These are phyloP conservation scores for Trichoderma hamatum DNA, from an alignment of 2,329 filamentous ascomycete genomes.

Conservation along the genomic window DNA sequence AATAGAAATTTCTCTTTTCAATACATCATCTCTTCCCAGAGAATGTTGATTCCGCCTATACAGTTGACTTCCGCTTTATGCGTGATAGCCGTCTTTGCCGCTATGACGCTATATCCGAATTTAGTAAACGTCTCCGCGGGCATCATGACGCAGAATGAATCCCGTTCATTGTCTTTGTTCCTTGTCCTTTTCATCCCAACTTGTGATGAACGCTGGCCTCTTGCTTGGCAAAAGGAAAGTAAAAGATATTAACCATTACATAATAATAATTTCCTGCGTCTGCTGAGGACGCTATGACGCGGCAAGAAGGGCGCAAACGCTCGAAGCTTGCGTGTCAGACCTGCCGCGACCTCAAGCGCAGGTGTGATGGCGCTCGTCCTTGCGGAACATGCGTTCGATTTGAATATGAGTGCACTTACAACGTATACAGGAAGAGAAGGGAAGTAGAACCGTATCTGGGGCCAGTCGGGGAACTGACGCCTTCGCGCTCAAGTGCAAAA, in stretches of 20 bases:
- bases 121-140: background rate
- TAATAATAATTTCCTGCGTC: background rate
- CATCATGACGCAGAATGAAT: background rate
- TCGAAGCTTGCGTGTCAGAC: slow-evolving; percentile 16
- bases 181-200: background rate
- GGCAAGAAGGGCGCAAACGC: slow-evolving; percentile 12
- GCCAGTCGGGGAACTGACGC: background rate
- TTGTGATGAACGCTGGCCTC: background rate
- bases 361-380: slow-evolving; percentile 13
- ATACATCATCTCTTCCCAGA: background rate
- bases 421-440: background rate
- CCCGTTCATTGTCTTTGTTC: background rate
- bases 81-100: slow-evolving; percentile 9
- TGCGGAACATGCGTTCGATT: slow-evolving; percentile 17
- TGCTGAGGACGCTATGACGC: background rate
- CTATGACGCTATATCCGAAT: background rate
- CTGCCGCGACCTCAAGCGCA: slow-evolving; percentile 12
- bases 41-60: background rate
- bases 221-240: background rate
- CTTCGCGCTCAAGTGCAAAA: background rate
- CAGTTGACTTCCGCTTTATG: slow-evolving; percentile 9
- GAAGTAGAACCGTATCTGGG: background rate
- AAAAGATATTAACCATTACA: background rate
- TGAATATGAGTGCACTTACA: slow-evolving; percentile 13
- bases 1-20: background rate